Conservation (phyloP, 352 stramenopile genomes). For the Peronospora farinosa region DNA sequence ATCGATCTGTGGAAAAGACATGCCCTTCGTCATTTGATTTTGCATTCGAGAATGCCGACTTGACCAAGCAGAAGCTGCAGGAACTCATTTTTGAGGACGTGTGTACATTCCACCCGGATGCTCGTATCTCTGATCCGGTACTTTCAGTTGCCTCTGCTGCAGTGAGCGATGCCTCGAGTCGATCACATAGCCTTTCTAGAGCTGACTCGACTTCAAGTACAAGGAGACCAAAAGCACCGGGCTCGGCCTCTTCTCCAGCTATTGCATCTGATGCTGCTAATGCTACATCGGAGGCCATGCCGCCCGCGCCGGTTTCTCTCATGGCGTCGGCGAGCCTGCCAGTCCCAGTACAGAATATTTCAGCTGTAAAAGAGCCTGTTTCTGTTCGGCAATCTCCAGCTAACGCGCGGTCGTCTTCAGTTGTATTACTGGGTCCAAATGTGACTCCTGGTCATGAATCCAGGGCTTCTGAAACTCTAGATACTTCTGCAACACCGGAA, state of each 20-base stretch:
- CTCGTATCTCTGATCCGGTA: conserved; percentile 40
- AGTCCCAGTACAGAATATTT: conserved; percentile 6
- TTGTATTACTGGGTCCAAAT: conserved; percentile 33
- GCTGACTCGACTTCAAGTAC: conserved; percentile 17
- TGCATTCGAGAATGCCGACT: conserved; percentile 80
- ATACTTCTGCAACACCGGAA: conserved; percentile 11
- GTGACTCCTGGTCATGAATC: conserved; percentile 13
- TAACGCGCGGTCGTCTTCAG: conserved; percentile 29
- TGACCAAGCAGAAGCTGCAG: conserved; percentile 88
- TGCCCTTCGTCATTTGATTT: conserved; percentile 82
- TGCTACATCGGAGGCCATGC: conserved; percentile 12
- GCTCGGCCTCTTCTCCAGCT: conserved; percentile 13
- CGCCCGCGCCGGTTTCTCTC: conserved; percentile 22
- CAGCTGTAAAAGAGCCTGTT: conserved; percentile 16
- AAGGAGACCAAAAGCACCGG: conserved; percentile 7
- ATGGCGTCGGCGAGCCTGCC: conserved; percentile 11
- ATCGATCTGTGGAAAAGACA: conserved; percentile 65
- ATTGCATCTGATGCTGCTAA: conserved; percentile 7
- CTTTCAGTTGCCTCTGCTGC: conserved; percentile 5
- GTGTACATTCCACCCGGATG: conserved; percentile 82
- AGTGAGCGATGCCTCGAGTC: conserved; percentile 14
- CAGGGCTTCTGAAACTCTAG: conserved; percentile 19
- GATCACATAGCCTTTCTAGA: conserved; percentile 11
- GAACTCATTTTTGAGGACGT: conserved; percentile 90
- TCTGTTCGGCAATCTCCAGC: conserved; percentile 4